These are phyloP conservation scores for Spergularia bocconei DNA, from an alignment of 148 eudicot genomes.

Conservation along the genomic window DNA sequence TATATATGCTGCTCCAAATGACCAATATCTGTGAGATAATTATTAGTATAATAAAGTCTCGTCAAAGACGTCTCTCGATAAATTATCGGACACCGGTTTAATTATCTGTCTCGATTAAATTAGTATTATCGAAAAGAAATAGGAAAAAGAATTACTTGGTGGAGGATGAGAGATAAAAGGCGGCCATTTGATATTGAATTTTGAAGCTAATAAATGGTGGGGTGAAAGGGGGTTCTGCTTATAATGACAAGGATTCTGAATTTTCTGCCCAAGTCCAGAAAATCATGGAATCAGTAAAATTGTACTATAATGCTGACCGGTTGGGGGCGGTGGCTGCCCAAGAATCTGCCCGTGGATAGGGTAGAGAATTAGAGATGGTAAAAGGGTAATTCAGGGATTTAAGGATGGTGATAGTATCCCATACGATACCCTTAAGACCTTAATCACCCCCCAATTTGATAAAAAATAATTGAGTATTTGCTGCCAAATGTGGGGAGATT, in stretches of 20 bases:
- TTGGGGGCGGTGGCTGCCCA: constrained; percentile 2
- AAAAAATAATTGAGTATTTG: not conserved
- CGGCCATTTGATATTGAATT: no score
- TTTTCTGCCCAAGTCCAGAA: not conserved
- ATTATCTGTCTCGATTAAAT: no score
- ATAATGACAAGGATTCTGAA: not conserved
- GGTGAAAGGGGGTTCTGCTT: not conserved
- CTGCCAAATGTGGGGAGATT: not conserved
- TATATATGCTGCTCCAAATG: not conserved
- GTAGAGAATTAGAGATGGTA: no score
- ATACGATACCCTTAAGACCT: not conserved
- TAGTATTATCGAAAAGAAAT: no score
- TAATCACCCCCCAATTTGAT: not conserved
- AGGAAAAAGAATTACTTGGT: no score
- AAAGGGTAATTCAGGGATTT: not conserved
- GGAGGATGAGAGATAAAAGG: no score
- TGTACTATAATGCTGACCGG: not conserved
- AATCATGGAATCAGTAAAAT: not conserved
- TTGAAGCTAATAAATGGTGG: not conserved
- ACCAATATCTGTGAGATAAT: not conserved
- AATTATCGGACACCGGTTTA: not conserved
- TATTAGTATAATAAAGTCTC: not conserved
- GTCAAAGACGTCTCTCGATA: not conserved
- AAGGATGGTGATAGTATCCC: not conserved
- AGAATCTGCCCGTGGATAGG: not conserved